Evolutionary conservation across 129 eudicot genomes (phyloP).

Genomic region (Pittosporum tobira): DNA sequence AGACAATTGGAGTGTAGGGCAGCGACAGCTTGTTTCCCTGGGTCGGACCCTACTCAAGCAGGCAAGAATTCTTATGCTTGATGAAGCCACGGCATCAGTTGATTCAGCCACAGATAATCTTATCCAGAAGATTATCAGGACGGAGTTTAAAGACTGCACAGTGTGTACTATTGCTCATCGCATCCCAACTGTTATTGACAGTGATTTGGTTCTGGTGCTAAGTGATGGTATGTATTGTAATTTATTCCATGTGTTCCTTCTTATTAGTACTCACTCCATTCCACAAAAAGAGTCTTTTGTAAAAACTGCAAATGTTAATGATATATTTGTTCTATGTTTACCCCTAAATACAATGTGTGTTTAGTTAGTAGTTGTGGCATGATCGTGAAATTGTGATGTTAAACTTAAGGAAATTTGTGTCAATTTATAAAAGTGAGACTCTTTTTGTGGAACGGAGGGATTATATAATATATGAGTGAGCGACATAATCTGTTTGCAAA

Average conservation of each 20-base stretch:
- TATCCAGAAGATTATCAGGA: slow-evolving; percentile 78
- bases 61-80: slow-evolving; percentile 76
- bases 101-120: slow-evolving; percentile 89
- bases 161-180: slow-evolving; percentile 96
- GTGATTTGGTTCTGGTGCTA: slow-evolving; percentile 92
- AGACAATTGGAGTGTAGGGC: slow-evolving; percentile 98
- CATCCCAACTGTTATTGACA: slow-evolving; percentile 85
- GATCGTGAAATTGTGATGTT: too few species aligned
- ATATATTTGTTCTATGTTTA: too few species aligned
- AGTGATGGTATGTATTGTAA: slow-evolving; percentile 59
- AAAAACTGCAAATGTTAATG: too few species aligned
- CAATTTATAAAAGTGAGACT: too few species aligned
- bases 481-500: not conserved
- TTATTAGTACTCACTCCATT: too few species aligned
- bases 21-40: slow-evolving; percentile 83
- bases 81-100: slow-evolving; percentile 98
- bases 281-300: too few species aligned
- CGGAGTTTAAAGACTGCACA: slow-evolving; percentile 72
- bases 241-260: not conserved
- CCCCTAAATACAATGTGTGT: too few species aligned
- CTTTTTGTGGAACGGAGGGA: too few species aligned
- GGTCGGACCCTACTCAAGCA: slow-evolving; percentile 90
- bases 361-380: too few species aligned
- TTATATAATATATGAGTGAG: not conserved
- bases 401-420: too few species aligned